Base-by-base conservation (phyloP, 768 basidiomycete species). In the Mycena vulgaris region DNA sequence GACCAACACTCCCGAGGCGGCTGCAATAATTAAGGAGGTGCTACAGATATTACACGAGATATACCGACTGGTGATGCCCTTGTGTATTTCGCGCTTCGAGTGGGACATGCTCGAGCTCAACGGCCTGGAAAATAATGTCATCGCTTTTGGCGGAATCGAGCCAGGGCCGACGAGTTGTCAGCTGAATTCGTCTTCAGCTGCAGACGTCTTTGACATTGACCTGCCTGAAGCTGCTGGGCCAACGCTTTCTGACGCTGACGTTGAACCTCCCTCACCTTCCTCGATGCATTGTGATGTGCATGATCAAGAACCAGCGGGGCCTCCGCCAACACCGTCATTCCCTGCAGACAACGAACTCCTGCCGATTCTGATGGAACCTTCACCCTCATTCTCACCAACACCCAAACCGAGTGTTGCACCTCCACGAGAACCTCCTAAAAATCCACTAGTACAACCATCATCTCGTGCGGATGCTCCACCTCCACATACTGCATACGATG, bases 121-220 rank as follows among this genome's bases (percentile, higher is more conserved):
- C 2, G 28, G 37, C 6, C 9, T 45, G 0, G 71, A 72, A 30
- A 56, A 69, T 21, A 74, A 74, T 56, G 71, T 72, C 5, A 19
- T 69, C 2, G 68, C 69, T 0, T 66, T 71, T 49, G 74, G 74
- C 9, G 74, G 71, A 2, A 23, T 63, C 0, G 51, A 63, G 3
- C 71, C 70, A 0, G 68, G 69, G 2, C 61, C 65, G 0, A 70
- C 74, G 0, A 64, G 74, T n/a, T 21, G 17, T 19, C 74, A 74
- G 40, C 5, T 27, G 2, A 74, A 74, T 28, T 21, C 59, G 16
- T 68, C 70, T 0, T 58, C 60, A 2, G 10, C 66, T 3, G 66
- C 66, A 0, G 62, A 60, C 9, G 35, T 48, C 8, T 21, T 55
- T 30, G 11, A 45, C 42, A 3, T 8, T 3, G 17, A 10, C 17